These are phyloP conservation scores for Monarda citriodora DNA, from an alignment of 305 asterid genomes.

Conservation along the genomic window DNA sequence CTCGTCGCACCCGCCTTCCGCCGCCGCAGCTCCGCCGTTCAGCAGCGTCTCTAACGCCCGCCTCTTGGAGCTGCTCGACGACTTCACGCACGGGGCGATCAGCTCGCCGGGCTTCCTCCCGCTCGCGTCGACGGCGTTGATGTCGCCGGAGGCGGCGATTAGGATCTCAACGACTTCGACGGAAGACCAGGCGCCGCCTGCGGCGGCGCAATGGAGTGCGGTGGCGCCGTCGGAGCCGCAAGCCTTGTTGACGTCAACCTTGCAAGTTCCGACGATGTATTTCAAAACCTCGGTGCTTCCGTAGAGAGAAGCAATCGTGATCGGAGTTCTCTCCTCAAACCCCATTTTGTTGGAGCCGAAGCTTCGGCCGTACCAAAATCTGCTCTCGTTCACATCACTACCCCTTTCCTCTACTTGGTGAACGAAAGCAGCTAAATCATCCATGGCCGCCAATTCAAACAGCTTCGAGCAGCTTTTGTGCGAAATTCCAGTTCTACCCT, in stretches of 20 bases:
- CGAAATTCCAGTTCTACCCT: constrained; percentile 23
- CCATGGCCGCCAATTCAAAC: constrained; percentile 58
- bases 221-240: constrained; percentile 74
- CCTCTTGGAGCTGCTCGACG: constrained; percentile 26
- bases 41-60: constrained; percentile 42
- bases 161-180: constrained; percentile 48
- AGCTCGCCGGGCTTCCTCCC: constrained; percentile 62
- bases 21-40: constrained; percentile 33
- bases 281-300: constrained; percentile 57
- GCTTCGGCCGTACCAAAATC: constrained; percentile 57
- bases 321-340: constrained; percentile 63
- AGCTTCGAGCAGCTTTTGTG: constrained; percentile 46
- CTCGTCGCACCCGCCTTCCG: constrained; percentile 13
- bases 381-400: constrained; percentile 32
- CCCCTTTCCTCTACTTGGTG: constrained; percentile 43
- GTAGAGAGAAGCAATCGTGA: constrained; percentile 65
- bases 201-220: constrained; percentile 79
- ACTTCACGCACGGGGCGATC: constrained; percentile 40
- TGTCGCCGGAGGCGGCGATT: constrained; percentile 41
- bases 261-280: constrained; percentile 39
- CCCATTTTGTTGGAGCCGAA: constrained; percentile 67
- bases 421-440: constrained; percentile 38
- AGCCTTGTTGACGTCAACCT: constrained; percentile 60
- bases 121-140: constrained; percentile 34
- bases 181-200: constrained; percentile 57